Base-by-base conservation (phyloP, 768 basidiomycete genomes). In the Auricularia cornea region DNA sequence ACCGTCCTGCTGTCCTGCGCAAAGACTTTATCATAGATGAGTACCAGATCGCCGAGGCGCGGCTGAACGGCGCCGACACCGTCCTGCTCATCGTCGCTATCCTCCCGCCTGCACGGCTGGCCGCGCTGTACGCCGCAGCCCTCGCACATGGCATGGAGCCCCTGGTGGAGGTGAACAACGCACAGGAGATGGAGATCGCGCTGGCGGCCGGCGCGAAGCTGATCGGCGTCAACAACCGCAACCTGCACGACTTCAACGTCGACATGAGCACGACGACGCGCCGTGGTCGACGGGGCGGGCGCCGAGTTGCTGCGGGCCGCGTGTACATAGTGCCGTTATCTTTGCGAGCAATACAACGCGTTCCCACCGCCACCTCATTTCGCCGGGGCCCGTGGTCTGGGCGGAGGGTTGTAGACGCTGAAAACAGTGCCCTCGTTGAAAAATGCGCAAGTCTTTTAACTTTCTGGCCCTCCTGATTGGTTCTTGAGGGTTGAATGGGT, bases 151-250 rank as follows among this genome's bases (percentile, higher is more conserved):
- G 94, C 16, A 98, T 99, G 93, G 97, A 99, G 73, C 95, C 97
- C 0, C 81, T 99, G 44, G 97, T 99, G 18, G 97, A 99, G 75
- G 96, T 99, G 59, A 98, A 98, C 78, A 98, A 94, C 68, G 85
- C 89, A 5, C 82, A 81, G 38, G 97, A 99, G 77, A 94, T 99
- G 86, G 82, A 85, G 64, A 72, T 86, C 38, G 97, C 96, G 8
- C 82, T 98, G 38, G 84, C 85, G 16, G 82, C 98, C 38, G 89
- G 89, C 11, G 86, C 95, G 29, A 93, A 90, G 70, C 89, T 98
- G 64, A 91, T 98, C 65, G 97, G 97, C 3, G 94, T 99, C 62
- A 99, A 99, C 78, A 99, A 99, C 75, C 86, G 97, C 41, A 98
- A 99, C 74, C 76, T 99, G 60, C 96, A 99, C 76, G 84, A 94